Evolutionary conservation across 2,329 filamentous ascomycete species (phyloP).

Genomic region (Aureobasidium sp.): DNA sequence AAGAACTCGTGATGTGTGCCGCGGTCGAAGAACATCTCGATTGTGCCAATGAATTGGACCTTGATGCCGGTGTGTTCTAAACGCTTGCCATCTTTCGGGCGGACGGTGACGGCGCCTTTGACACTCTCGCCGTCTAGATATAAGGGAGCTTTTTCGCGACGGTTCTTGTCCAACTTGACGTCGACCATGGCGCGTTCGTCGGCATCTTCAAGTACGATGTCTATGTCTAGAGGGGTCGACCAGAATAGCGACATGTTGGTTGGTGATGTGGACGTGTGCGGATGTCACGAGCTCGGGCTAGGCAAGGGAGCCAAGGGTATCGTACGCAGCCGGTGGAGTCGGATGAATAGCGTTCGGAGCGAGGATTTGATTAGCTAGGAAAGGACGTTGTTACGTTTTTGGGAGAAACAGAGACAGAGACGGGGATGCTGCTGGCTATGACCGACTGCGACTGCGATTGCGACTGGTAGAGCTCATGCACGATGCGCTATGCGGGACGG

Average conservation of each 20-base stretch:
- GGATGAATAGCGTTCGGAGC: not conserved
- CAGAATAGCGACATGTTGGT: constrained; percentile 88
- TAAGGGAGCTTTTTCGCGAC: constrained; percentile 90
- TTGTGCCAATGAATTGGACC: constrained; percentile 98
- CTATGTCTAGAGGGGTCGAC: constrained; percentile 96
- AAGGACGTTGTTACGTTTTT: not conserved
- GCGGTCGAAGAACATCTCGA: constrained; percentile 99
- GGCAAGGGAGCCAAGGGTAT: not conserved
- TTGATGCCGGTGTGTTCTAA: constrained; percentile 98
- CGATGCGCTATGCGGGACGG: not conserved
- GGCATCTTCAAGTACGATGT: constrained; percentile 91
- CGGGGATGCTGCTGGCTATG: not conserved
- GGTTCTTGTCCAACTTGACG: constrained; percentile 96
- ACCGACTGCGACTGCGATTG: not conserved
- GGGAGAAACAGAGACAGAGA: not conserved
- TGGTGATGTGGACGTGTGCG: not conserved
- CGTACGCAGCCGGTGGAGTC: not conserved
- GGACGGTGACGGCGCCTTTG: constrained; percentile 88
- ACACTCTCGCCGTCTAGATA: constrained; percentile 99
- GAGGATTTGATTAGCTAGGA: not conserved
- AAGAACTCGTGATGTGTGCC: constrained; percentile 99
- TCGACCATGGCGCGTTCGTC: constrained; percentile 94
- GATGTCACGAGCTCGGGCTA: not conserved
- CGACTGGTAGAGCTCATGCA: constrained; percentile 1
- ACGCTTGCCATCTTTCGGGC: constrained; percentile 96